Conservation (phyloP, 2,329 filamentous ascomycete genomes). For the Apiospora pterosperma region DNA sequence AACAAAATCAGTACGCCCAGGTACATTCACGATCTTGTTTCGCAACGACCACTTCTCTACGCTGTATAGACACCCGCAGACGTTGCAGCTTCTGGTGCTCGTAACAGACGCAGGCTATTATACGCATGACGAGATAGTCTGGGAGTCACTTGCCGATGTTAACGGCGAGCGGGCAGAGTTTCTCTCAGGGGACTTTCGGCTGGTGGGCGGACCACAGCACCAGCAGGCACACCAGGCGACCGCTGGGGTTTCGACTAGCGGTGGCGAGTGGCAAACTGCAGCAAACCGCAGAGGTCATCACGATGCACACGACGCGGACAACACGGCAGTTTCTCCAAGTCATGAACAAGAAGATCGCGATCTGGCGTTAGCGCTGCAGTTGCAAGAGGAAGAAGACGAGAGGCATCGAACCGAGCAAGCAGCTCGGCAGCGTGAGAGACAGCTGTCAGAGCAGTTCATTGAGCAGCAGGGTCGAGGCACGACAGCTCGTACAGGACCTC, state of each 20-base stretch:
- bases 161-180: conserved; percentile 80
- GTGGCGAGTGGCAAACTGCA: conserved; percentile 55
- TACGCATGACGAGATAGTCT: conserved; percentile 85
- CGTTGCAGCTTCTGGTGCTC: conserved; percentile 71
- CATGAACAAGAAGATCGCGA: conserved; percentile 79
- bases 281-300: conserved; percentile 31
- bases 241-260: conserved; percentile 19
- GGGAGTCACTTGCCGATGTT: conserved; percentile 89
- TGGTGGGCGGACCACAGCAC: conserved; percentile 61
- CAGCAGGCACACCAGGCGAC: conserved; percentile 12
- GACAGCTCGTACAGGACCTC: conserved; percentile 14
- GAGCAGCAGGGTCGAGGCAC: conserved; percentile 52
- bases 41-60: conserved; percentile 97
- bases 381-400: conserved; percentile 92
- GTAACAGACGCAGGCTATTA: conserved; percentile 93
- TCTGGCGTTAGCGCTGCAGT: conserved; percentile 81
- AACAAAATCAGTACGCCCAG: conserved; percentile 65
- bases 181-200: conserved; percentile 84
- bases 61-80: conserved; percentile 81
- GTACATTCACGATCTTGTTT: conserved; percentile 86
- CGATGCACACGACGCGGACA: conserved; percentile 12
- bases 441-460: conserved; percentile 68
- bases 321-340: conserved; percentile 33
- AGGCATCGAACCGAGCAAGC: conserved; percentile 61
- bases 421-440: conserved; percentile 61